phyloP scores from a whole-genome alignment of 108 stramenopile genomes.

The Cyclotella choctawhatcheeana region DNA sequence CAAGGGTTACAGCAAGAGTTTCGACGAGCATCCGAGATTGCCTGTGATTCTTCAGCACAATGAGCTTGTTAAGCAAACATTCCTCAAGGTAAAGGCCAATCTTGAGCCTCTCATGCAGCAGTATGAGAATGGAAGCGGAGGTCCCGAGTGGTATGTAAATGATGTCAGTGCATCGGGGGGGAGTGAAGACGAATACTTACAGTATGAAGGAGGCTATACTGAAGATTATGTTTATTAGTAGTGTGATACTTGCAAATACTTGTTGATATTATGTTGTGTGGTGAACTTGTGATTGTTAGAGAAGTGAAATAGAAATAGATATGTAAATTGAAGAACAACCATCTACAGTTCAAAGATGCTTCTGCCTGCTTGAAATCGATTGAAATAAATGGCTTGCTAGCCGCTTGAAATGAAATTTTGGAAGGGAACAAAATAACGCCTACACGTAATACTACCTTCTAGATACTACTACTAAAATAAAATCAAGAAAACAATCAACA shows the following conservation, averaged over 20 bases:
- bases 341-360: too few relatives aligned
- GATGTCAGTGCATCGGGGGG: constrained; percentile 1
- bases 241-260: neutral
- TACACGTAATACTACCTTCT: too few relatives aligned
- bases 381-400: too few relatives aligned
- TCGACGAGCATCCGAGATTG: constrained; percentile 59
- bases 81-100: constrained; percentile 53
- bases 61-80: constrained; percentile 57
- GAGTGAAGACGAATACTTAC: constrained; percentile 5
- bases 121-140: constrained; percentile 19
- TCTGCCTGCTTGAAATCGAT: too few relatives aligned
- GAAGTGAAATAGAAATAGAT: too few relatives aligned
- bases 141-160: neutral
- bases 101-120: constrained; percentile 29
- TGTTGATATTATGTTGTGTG: too few relatives aligned
- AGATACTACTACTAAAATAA: too few relatives aligned
- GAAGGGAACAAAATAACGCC: too few relatives aligned
- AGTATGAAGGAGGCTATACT: neutral
- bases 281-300: too few relatives aligned
- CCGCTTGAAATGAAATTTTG: too few relatives aligned
- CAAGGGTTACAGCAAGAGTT: constrained; percentile 51
- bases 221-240: constrained; percentile 6
- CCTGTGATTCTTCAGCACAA: constrained; percentile 63
- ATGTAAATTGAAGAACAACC: too few relatives aligned
- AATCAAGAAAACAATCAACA: too few relatives aligned